phyloP scores from a whole-genome alignment of 179 eudicot species.

The Spergularia azorica region DNA sequence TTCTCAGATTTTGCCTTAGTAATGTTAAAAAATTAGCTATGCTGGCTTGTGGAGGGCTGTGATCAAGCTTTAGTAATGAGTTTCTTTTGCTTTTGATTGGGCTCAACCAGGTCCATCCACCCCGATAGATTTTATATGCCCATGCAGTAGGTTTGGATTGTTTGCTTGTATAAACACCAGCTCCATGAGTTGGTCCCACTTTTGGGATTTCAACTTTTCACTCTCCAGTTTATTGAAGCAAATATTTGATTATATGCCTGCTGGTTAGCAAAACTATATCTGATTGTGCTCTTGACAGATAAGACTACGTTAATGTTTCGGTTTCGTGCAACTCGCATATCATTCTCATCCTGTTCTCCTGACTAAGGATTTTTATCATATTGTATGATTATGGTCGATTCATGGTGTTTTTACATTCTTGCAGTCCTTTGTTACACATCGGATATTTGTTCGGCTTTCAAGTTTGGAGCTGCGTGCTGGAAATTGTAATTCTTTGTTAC shows the following conservation, averaged over 20 bases:
- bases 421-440: constrained; percentile 84
- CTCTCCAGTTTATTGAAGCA: neutral
- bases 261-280: neutral
- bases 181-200: too few relatives aligned
- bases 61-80: neutral
- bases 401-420: constrained; percentile 22
- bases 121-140: neutral
- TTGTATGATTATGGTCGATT: constrained; percentile 13
- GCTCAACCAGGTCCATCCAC: neutral
- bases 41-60: neutral
- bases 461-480: constrained; percentile 31
- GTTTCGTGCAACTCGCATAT: constrained; percentile 3
- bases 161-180: neutral
- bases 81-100: neutral
- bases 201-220: constrained; percentile 1
- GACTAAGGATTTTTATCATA: neutral
- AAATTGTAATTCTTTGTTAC: constrained; percentile 22
- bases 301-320: neutral
- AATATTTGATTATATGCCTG: neutral
- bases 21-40: neutral
- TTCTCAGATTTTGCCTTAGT: too few relatives aligned
- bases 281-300: neutral
- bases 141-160: neutral
- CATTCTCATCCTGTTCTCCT: neutral
- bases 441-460: constrained; percentile 64